phyloP scores from a whole-genome alignment of 495 filamentous ascomycete species.

The Penicillium verhagenii region DNA sequence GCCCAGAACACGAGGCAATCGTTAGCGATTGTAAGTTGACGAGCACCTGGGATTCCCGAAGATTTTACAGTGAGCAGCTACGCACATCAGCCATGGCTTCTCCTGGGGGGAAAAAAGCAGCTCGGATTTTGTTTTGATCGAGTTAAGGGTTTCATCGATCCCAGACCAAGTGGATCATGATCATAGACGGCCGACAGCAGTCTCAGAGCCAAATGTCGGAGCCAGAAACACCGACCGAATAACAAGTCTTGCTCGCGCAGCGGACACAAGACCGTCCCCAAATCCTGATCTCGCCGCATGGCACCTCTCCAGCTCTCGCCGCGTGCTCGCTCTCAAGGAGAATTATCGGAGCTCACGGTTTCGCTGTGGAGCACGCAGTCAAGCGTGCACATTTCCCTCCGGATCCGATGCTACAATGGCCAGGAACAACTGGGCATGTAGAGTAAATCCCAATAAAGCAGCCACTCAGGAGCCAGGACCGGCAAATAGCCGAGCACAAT shows the following conservation, averaged over 20 bases:
- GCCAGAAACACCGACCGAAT: slow-evolving; percentile 14
- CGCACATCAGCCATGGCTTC: too few relatives aligned
- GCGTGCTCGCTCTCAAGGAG: not conserved
- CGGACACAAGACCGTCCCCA: not conserved
- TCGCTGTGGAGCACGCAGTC: too few relatives aligned
- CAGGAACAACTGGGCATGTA: too few relatives aligned
- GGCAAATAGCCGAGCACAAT: not conserved
- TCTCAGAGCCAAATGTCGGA: not conserved
- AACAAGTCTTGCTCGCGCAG: slow-evolving; percentile 3
- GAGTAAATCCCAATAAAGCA: too few relatives aligned
- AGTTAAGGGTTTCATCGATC: not conserved
- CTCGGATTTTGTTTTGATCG: not conserved
- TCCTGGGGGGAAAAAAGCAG: too few relatives aligned
- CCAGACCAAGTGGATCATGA: too few relatives aligned
- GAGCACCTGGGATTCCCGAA: too few relatives aligned
- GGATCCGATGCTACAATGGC: too few relatives aligned
- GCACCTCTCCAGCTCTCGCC: not conserved
- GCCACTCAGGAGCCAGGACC: not conserved
- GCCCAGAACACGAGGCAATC: too few relatives aligned
- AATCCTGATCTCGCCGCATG: not conserved
- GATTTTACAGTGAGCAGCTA: too few relatives aligned
- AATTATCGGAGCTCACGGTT: slow-evolving; percentile 5
- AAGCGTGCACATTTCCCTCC: not conserved
- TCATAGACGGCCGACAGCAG: not conserved
- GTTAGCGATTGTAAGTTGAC: too few relatives aligned